Percentiles rank a stretch among this genome's conserved stretches.
Conservation (phyloP, 257 asterid genomes). For the Phtheirospermum japonicum region DNA sequence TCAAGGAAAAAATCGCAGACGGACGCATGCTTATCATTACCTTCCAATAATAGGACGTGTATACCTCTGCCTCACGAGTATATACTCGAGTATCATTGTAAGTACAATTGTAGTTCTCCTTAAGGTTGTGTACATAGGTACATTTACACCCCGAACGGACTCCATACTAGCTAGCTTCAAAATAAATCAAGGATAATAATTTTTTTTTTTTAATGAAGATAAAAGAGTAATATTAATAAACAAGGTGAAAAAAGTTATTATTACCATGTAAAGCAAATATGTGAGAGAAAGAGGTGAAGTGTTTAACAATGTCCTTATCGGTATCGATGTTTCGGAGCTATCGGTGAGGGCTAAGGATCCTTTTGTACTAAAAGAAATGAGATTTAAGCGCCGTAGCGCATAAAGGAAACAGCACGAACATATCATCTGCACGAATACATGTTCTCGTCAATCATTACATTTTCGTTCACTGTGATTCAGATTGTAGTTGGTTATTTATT, state of each 20-base stretch:
- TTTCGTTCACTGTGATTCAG: no score
- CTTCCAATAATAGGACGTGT: slow-evolving; percentile 80
- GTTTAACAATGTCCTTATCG: slow-evolving; percentile 53
- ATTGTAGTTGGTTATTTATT: no score
- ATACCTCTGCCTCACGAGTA: slow-evolving; percentile 71
- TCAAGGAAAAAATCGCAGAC: not conserved
- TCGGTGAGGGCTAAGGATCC: slow-evolving; percentile 44
- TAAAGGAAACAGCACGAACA: slow-evolving; percentile 85
- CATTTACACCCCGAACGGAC: slow-evolving; percentile 98
- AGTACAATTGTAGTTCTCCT: slow-evolving; percentile 96
- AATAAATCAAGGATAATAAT: slow-evolving; percentile 27
- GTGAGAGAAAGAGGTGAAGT: slow-evolving; percentile 81
- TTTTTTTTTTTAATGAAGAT: not conserved
- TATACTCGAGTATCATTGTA: slow-evolving; percentile 87
- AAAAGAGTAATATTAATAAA: slow-evolving; percentile 15
- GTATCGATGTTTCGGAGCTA: slow-evolving; percentile 39
- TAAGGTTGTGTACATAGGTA: slow-evolving; percentile 96
- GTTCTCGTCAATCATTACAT: no score
- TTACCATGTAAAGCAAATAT: slow-evolving; percentile 96
- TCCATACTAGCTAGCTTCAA: slow-evolving; percentile 86
- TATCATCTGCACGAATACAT: slow-evolving; percentile 58
- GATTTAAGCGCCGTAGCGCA: slow-evolving; percentile 58
- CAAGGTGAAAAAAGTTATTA: slow-evolving; percentile 1
- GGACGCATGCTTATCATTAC: no score
- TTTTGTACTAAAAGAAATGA: slow-evolving; percentile 66